Conservation (phyloP, 805 yeast species). For the Lachancea cidri region DNA sequence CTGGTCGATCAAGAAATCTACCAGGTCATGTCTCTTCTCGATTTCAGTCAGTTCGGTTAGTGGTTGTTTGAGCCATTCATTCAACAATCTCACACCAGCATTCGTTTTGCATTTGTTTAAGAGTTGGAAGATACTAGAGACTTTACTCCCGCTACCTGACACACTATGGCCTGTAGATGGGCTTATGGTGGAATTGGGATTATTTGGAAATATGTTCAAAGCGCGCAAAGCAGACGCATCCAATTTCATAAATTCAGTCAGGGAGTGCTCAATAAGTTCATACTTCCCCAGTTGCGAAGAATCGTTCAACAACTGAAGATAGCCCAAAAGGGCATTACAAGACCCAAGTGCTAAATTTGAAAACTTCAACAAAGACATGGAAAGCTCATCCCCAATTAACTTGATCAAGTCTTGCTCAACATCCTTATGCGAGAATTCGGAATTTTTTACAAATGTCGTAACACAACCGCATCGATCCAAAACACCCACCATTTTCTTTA, state of each 20-base stretch:
- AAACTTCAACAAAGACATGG: slow-evolving; percentile 28
- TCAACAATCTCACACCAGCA: slow-evolving; percentile 82
- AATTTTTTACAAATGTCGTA: slow-evolving; percentile 51
- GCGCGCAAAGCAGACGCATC: slow-evolving; percentile 90
- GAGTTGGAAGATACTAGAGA: slow-evolving; percentile 70
- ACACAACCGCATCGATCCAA: slow-evolving; percentile 76
- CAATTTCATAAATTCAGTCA: slow-evolving; percentile 79
- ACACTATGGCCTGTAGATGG: slow-evolving; percentile 14
- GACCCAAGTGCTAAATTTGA: slow-evolving; percentile 27
- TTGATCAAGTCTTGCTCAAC: slow-evolving; percentile 75
- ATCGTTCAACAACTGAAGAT: slow-evolving; percentile 59
- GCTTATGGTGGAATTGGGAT: slow-evolving; percentile 18
- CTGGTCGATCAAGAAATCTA: slow-evolving; percentile 68
- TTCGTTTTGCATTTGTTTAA: slow-evolving; percentile 83
- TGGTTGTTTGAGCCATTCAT: slow-evolving; percentile 97
- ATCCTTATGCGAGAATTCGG: slow-evolving; percentile 59
- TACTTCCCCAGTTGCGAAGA: slow-evolving; percentile 50
- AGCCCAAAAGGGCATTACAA: slow-evolving; percentile 54
- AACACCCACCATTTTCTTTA: slow-evolving; percentile 60
- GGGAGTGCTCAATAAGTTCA: slow-evolving; percentile 58
- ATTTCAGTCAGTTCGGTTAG: slow-evolving; percentile 61
- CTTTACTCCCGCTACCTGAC: slow-evolving; percentile 34
- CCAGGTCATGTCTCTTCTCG: slow-evolving; percentile 63
- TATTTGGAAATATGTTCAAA: slow-evolving; percentile 70
- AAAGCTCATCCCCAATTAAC: slow-evolving; percentile 50